A percentile compares a stretch with the other conserved stretches of the same genome.
phyloP scores from a whole-genome alignment of 495 filamentous ascomycete species.

The Cercophora sp. region DNA sequence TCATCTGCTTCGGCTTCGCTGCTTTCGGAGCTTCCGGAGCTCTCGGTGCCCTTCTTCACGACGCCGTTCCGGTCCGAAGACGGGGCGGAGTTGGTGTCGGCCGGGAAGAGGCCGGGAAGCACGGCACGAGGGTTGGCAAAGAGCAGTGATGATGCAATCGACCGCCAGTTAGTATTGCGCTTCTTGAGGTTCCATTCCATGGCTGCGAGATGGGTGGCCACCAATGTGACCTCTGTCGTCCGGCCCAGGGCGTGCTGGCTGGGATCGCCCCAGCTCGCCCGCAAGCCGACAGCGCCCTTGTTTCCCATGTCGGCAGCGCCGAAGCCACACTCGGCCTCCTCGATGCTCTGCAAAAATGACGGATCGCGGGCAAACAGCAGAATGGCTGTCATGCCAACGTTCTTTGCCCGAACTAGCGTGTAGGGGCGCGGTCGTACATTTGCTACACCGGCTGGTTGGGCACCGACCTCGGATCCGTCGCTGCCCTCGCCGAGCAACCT shows the following conservation, averaged over 20 bases:
- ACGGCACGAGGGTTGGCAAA: constrained; percentile 52
- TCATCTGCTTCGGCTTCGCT: constrained; percentile 29
- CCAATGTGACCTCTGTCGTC: constrained; percentile 68
- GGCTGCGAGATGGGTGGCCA: constrained; percentile 84
- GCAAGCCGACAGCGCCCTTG: constrained; percentile 83
- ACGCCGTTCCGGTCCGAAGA: constrained; percentile 21
- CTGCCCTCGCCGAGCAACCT: constrained; percentile 19
- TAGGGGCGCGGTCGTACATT: constrained; percentile 30
- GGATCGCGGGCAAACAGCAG: constrained; percentile 71
- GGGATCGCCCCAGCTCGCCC: constrained; percentile 48
- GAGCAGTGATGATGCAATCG: constrained; percentile 71
- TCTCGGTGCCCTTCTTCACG: constrained; percentile 8
- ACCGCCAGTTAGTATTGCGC: constrained; percentile 81
- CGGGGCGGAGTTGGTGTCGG: constrained; percentile 4
- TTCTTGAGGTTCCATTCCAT: constrained; percentile 68
- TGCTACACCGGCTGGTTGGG: background rate
- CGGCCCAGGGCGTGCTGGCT: constrained; percentile 21
- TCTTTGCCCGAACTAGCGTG: constrained; percentile 50
- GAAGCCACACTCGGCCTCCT: constrained; percentile 73
- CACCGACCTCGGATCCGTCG: background rate
- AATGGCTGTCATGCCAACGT: constrained; percentile 84
- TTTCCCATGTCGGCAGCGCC: constrained; percentile 86
- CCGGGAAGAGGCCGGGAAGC: constrained; percentile 21
- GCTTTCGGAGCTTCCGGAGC: constrained; percentile 16
- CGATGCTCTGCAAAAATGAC: constrained; percentile 52